Base-by-base conservation (phyloP, 306 rosid species). In the Elaeagnus macrophylla region DNA sequence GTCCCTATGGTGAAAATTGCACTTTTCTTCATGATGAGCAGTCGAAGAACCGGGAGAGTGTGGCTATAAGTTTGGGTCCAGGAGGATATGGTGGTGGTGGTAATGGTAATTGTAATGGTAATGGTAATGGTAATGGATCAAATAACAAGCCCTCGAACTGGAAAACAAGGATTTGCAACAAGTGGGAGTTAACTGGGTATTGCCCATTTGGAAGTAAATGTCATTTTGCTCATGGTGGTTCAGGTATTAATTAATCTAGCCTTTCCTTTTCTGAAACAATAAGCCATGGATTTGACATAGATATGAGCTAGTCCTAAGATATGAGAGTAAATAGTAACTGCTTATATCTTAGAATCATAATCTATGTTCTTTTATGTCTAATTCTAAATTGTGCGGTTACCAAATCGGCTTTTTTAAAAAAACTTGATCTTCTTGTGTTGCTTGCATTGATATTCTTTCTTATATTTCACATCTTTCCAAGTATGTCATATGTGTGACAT, bases 171-270 rank as follows among this genome's bases (percentile, higher is more conserved):
- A 84, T 93, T 66, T 93, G 99, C 65, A 93, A 93, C 67, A 93
- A 93, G 72, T 93, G 99, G 99, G 99, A 93, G 75, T 69, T 81
- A 80, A 93, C 99, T 1, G 96, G 99, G 40, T 88, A 93, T 85
- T 93, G 99, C 68, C 99, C 99, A 6, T 93, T 93, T 60, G 99
- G 99, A 39, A 87, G 65, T 75, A 93, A 93, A 67, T 93, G 99
- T 65, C 99, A 93, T 79, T 93, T 93, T 67, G 99, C 99, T 70
- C 99, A 93, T 64, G 99, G 99, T 51, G 74, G 78, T 39, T 80
- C 99, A 71, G 99, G 99, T 88, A 79, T 62, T 25, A 25, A 25
- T 18, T 57, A 10, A 37, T 45, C 52, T 25, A 25, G 17, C 36
- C 8, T 38, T 59, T 19, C 11, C 9, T 13, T 50, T 48, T 37